These are phyloP conservation scores for Phoma sp. DNA, from an alignment of 2,329 filamentous ascomycete species.

Conservation along the genomic window DNA sequence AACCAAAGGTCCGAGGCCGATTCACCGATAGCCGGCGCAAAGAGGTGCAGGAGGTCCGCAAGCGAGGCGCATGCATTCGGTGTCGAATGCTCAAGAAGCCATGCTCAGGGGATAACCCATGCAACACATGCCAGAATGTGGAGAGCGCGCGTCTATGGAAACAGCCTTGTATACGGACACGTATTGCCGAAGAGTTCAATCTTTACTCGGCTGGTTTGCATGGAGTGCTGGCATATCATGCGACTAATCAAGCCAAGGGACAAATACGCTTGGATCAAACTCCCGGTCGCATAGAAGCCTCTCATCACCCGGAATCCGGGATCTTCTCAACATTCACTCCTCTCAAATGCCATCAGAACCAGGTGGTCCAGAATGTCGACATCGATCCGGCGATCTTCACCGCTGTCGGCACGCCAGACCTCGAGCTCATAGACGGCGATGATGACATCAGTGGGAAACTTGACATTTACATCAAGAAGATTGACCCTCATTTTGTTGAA, in stretches of 20 bases:
- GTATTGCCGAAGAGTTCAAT: conserved; percentile 64
- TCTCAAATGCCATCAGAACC: conserved; percentile 45
- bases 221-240: conserved; percentile 59
- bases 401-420: conserved; percentile 34
- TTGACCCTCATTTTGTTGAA: conserved; percentile 54
- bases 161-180: conserved; percentile 63
- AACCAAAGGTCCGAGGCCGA: conserved; percentile 60
- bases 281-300: conserved; percentile 61
- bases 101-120: conserved; percentile 66
- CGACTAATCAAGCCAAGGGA: conserved; percentile 56
- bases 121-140: conserved; percentile 64
- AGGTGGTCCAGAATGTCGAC: conserved; percentile 31
- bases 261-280: conserved; percentile 57
- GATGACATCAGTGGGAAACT: conserved; percentile 60
- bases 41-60: conserved; percentile 65
- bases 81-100: conserved; percentile 71
- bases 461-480: conserved; percentile 61
- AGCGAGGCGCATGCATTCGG: conserved; percentile 66
- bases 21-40: conserved; percentile 64
- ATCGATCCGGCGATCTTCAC: conserved; percentile 48
- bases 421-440: conserved; percentile 59
- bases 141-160: conserved; percentile 68
- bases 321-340: conserved; percentile 57
- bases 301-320: conserved; percentile 55
- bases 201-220: conserved; percentile 63